Base-by-base conservation (phyloP, 352 stramenopile species). In the Phytophthora meadii region DNA sequence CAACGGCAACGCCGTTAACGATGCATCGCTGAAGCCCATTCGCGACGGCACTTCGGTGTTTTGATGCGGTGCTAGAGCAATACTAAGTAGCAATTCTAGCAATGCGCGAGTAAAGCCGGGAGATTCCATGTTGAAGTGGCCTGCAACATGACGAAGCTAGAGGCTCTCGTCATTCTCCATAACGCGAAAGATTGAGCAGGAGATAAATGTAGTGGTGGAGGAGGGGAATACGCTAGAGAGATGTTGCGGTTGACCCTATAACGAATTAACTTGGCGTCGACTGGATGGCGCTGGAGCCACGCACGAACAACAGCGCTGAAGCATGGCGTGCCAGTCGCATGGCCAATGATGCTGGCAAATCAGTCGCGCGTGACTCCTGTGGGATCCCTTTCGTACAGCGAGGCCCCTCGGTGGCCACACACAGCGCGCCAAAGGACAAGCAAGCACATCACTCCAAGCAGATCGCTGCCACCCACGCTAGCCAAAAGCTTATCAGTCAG, bases 101-200 rank as follows among this genome's bases (percentile, higher is more conserved):
- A 54, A 55, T 37, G 15, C 9, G 41, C 40, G 50, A 63, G 64
- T 49, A 68, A 56, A 72, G 45, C 50, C 64, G 42, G 28, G 54
- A 54, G 12, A 70, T 64, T 39, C 61, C 61, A 64, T 56, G 46
- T 63, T 72, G 50, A 72, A 68, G 50, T 39, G 44, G n/a, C 32
- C 37, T 22, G 44, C 51, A 63, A 63, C 45, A 25, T 24, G 17
- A 60, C 61, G 54, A 65, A n/a, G 32, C 34, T 27, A 28, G 37
- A 9, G 60, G 60, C 15, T 68, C 30, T 56, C 51, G 52, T 54
- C 46, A 69, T 45, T 48, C 34, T 47, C 34, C 34, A 61, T 54
- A 40, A 36, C 28, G 41, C 44, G 34, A 67, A 66, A 67, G 19
- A 54, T 56, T 58, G 30, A 27, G 36, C 8, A 22, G 15, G 12